A percentile compares a stretch with the other conserved stretches of the same genome.
Conservation (phyloP, 2,329 filamentous ascomycete species). For the Meredithiella fracta region DNA sequence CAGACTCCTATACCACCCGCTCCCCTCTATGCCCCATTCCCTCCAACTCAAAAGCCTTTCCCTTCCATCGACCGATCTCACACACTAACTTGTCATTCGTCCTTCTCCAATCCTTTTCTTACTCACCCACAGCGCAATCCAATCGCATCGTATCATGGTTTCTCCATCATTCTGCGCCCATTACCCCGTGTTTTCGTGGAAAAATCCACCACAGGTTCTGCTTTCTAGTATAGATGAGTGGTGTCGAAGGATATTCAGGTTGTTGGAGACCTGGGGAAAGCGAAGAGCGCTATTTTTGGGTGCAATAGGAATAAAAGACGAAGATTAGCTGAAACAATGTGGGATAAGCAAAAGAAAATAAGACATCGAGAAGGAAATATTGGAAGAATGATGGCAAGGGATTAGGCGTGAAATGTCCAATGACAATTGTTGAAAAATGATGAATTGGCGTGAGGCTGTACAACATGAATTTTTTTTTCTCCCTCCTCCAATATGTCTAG, state of each 20-base stretch:
- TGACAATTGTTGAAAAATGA: constrained; percentile 2
- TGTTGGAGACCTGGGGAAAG: constrained; percentile 13
- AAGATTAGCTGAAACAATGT: background rate
- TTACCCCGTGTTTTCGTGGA: constrained; percentile 9
- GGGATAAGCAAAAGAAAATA: background rate
- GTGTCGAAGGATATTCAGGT: constrained; percentile 11
- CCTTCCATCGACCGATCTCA: too few relatives aligned
- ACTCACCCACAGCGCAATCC: too few relatives aligned
- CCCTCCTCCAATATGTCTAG: background rate
- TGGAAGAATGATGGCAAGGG: background rate
- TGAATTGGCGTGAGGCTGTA: background rate
- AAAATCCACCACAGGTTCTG: background rate
- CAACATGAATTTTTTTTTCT: background rate
- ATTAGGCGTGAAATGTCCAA: background rate
- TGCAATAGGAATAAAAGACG: background rate
- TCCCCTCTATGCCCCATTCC: too few relatives aligned
- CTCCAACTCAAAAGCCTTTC: too few relatives aligned
- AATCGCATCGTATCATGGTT: background rate
- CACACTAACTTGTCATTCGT: too few relatives aligned
- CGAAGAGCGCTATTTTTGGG: constrained; percentile 1
- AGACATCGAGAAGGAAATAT: background rate
- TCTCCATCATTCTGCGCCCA: background rate
- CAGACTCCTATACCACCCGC: too few relatives aligned
- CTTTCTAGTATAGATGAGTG: background rate
- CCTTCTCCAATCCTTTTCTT: too few relatives aligned